Evolutionary conservation across 192 early-diverging fungal species (phyloP).

Genomic region (Coemansia sp.): DNA sequence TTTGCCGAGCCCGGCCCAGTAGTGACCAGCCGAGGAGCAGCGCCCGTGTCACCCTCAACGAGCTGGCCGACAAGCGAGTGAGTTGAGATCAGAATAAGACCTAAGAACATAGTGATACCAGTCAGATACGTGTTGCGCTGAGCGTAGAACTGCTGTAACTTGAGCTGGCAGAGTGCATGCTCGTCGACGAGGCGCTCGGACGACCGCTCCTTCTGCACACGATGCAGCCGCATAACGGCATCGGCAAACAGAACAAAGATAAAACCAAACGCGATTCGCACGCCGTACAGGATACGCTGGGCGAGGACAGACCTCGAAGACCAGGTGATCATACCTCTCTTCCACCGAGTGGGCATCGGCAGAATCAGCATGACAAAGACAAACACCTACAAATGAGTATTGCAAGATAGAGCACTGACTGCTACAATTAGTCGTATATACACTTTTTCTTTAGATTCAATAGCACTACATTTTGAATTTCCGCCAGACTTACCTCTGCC

Average conservation of each 20-base stretch:
- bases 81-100: conserved; percentile 49
- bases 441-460: not conserved
- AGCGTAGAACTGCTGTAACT: conserved; percentile 54
- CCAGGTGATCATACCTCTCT: conserved; percentile 41
- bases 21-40: conserved; percentile 13
- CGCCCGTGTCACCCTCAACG: conserved; percentile 16
- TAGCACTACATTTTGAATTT: not conserved
- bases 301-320: conserved; percentile 35
- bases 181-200: conserved; percentile 38
- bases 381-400: conserved; percentile 17
- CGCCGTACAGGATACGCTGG: conserved; percentile 36
- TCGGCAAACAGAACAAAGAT: conserved; percentile 48
- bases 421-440: not conserved
- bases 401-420: not conserved
- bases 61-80: conserved; percentile 48
- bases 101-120: conserved; percentile 57
- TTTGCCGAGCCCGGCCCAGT: conserved; percentile 25
- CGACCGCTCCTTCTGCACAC: conserved; percentile 25
- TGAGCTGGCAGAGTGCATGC: conserved; percentile 50
- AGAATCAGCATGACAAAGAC: conserved; percentile 43
- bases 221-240: conserved; percentile 46
- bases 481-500: conserved; percentile 32
- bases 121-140: conserved; percentile 58
- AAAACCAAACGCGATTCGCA: conserved; percentile 48
- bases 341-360: conserved; percentile 50